Percentiles rank a stretch among this genome's conserved stretches.
Conservation (phyloP, 345 rosid species). For the Isatis tinctoria region DNA sequence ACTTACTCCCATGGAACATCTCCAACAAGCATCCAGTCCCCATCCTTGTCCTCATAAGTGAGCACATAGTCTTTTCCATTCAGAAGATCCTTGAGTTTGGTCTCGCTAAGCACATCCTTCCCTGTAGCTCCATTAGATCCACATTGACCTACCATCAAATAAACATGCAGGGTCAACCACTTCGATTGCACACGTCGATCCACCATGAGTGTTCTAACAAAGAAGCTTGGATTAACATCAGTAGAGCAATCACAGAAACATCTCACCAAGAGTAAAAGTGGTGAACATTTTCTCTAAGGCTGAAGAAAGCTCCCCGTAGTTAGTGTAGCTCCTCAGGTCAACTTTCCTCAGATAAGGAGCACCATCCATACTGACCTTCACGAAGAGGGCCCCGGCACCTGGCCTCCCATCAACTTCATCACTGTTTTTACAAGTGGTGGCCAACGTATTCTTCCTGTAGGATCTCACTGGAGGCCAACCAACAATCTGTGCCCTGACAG, state of each 20-base stretch:
- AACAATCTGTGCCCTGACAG: conserved; percentile 36
- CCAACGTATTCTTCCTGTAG: conserved; percentile 50
- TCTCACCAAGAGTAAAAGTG: conserved; percentile 83
- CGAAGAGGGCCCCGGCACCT: conserved; percentile 59
- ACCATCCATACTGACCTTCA: conserved; percentile 97
- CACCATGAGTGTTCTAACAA: not conserved
- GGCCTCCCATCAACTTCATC: conserved; percentile 90
- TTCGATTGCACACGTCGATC: not conserved
- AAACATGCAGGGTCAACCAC: conserved; percentile 11
- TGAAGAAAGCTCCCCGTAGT: conserved; percentile 67
- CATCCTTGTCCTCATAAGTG: conserved; percentile 91
- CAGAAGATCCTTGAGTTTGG: conserved; percentile 69
- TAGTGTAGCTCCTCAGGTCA: conserved; percentile 63
- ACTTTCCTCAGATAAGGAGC: conserved; percentile 97
- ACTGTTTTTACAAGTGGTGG: conserved; percentile 63
- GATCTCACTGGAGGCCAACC: conserved; percentile 43
- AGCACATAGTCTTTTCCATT: conserved; percentile 90
- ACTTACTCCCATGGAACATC: conserved; percentile 98
- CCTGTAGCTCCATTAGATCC: conserved; percentile 58
- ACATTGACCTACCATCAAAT: conserved; percentile 56
- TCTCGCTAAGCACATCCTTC: conserved; percentile 65
- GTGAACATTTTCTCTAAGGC: conserved; percentile 95
- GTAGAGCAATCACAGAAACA: conserved; percentile 16
- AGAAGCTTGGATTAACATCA: not conserved
- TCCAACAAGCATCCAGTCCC: conserved; percentile 97